A percentile compares a stretch with the other conserved stretches of the same genome.
phyloP scores from a whole-genome alignment of 768 basidiomycete genomes.

The Aureoboletus auriporus region DNA sequence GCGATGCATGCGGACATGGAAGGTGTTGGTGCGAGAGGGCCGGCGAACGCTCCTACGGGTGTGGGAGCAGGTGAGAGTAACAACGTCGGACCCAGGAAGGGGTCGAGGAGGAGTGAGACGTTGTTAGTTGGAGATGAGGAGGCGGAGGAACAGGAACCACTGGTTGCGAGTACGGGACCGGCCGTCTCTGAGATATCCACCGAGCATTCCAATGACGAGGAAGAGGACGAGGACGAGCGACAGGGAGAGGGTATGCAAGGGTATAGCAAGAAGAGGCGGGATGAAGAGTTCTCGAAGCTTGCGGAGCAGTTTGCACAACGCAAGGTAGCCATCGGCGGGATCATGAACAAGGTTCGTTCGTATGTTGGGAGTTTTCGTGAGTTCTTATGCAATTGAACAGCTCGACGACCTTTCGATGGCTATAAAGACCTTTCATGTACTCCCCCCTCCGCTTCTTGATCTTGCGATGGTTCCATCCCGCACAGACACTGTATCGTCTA shows the following conservation, averaged over 20 bases:
- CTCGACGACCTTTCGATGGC: slow-evolving; percentile 31
- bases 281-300: slow-evolving; percentile 65
- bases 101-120: slow-evolving; percentile 33
- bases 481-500: slow-evolving; percentile 29
- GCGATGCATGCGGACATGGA: slow-evolving; percentile 76
- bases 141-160: slow-evolving; percentile 15
- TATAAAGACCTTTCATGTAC: slow-evolving; percentile 41
- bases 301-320: slow-evolving; percentile 66
- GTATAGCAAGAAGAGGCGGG: slow-evolving; percentile 51
- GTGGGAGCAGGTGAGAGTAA: slow-evolving; percentile 12
- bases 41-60: slow-evolving; percentile 4
- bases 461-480: slow-evolving; percentile 24
- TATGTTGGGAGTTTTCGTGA: not conserved
- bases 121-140: slow-evolving; percentile 28
- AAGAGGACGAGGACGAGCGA: slow-evolving; percentile 33
- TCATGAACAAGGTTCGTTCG: slow-evolving; percentile 66
- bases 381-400: slow-evolving; percentile 6
- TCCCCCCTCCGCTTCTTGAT: slow-evolving; percentile 40
- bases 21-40: slow-evolving; percentile 33
- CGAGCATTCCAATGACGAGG: slow-evolving; percentile 33
- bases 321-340: slow-evolving; percentile 62
- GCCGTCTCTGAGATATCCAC: slow-evolving; percentile 22
- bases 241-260: slow-evolving; percentile 48
- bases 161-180: slow-evolving; percentile 2
- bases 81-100: slow-evolving; percentile 15